Percentiles rank a stretch among this genome's conserved stretches.
Evolutionary conservation across 164 flowering plant genomes (phyloP).

Genomic region (Warburgia ugandensis): DNA sequence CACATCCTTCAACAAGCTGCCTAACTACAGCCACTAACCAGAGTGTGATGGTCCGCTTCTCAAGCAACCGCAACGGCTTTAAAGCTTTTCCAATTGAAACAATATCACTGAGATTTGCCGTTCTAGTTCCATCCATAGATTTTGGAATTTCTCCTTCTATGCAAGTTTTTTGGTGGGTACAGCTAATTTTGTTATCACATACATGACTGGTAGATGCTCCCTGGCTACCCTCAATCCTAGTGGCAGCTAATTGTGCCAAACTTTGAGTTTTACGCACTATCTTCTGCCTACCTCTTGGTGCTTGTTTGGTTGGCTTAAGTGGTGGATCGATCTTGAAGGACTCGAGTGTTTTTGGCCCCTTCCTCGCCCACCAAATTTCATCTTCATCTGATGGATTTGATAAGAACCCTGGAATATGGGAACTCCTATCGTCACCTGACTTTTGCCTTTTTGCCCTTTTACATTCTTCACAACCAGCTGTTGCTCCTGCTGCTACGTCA

Average conservation of each 20-base stretch:
- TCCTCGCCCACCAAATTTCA: slow-evolving; percentile 86
- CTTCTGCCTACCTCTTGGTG: slow-evolving; percentile 73
- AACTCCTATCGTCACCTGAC: slow-evolving; percentile 49
- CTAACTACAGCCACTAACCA: slow-evolving; percentile 63
- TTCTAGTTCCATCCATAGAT: slow-evolving; percentile 29
- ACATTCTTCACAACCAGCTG: slow-evolving; percentile 94
- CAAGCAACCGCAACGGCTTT: slow-evolving; percentile 51
- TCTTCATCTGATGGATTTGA: slow-evolving; percentile 63
- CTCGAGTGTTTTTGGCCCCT: slow-evolving; percentile 57
- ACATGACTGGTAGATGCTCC: slow-evolving; percentile 97
- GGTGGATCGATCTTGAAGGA: slow-evolving; percentile 63
- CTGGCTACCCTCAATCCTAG: slow-evolving; percentile 95
- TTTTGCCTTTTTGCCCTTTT: slow-evolving; percentile 69
- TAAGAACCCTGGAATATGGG: slow-evolving; percentile 32
- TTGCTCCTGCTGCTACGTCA: slow-evolving; percentile 49
- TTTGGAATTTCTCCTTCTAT: slow-evolving; percentile 53
- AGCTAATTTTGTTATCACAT: slow-evolving; percentile 71
- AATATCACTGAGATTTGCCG: slow-evolving; percentile 34
- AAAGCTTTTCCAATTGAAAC: slow-evolving; percentile 60
- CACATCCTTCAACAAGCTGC: slow-evolving; percentile 67
- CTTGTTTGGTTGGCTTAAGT: slow-evolving; percentile 54
- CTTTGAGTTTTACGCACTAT: slow-evolving; percentile 79
- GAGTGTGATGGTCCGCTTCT: slow-evolving; percentile 48
- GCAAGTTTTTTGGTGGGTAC: slow-evolving; percentile 69
- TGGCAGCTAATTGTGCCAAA: slow-evolving; percentile 80